These are phyloP conservation scores for Fraxinus albicans DNA, from an alignment of 305 asterid species.

Conservation along the genomic window DNA sequence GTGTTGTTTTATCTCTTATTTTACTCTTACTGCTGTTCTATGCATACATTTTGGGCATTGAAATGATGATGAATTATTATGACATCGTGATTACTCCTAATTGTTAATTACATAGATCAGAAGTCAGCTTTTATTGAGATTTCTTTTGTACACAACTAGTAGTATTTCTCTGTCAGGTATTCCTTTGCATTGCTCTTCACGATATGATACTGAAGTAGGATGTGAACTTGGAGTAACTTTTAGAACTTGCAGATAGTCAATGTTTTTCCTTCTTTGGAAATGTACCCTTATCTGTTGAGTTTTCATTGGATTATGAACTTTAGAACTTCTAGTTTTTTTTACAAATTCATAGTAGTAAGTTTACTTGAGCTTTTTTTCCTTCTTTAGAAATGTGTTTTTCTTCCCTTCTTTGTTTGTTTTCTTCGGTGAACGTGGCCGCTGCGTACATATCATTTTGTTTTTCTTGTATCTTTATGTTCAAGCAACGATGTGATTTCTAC, in stretches of 20 bases:
- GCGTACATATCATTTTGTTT: neutral
- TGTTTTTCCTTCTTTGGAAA: neutral
- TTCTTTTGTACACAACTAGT: neutral
- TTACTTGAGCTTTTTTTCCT: neutral
- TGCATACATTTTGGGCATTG: neutral
- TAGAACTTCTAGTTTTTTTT: neutral
- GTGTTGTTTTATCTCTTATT: constrained; percentile 23
- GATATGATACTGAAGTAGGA: neutral
- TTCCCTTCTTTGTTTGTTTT: neutral
- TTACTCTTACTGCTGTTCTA: neutral
- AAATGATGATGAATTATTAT: neutral
- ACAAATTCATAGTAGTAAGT: neutral
- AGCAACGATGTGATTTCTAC: neutral
- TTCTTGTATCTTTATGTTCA: neutral
- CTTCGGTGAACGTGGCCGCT: neutral
- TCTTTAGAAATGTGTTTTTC: neutral
- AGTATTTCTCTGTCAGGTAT: neutral
- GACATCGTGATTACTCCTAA: neutral
- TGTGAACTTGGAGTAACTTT: neutral
- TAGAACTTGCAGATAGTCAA: neutral
- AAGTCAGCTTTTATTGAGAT: neutral
- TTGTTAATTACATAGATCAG: neutral
- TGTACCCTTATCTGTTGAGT: neutral
- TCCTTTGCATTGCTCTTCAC: neutral
- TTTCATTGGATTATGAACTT: neutral